These are phyloP conservation scores for Vicia villosa DNA, from an alignment of 306 rosid species.

Conservation along the genomic window DNA sequence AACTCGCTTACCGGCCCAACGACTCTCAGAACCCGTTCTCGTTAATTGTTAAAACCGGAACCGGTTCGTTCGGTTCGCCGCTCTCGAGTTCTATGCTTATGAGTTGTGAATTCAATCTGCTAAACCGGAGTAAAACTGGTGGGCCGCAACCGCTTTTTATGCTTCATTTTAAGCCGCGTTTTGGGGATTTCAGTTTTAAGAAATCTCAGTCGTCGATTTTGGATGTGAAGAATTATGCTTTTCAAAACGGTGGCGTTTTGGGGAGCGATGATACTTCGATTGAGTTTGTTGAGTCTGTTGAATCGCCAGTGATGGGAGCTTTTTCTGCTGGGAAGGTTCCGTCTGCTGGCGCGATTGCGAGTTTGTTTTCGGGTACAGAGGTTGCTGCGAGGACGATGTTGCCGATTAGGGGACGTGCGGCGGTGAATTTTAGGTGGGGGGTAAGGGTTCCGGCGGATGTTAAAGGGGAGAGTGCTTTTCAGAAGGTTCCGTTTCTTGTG, in stretches of 20 bases:
- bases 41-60: constrained; percentile 65
- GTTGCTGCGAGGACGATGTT: constrained; percentile 68
- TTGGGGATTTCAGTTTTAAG: constrained; percentile 86
- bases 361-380: constrained; percentile 63
- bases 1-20: constrained; percentile 69
- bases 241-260: constrained; percentile 23
- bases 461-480: constrained; percentile 43
- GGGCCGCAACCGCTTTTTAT: constrained; percentile 53
- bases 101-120: constrained; percentile 76
- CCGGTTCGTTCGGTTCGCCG: constrained; percentile 81
- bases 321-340: constrained; percentile 48
- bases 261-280: constrained; percentile 30
- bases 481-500: constrained; percentile 72
- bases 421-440: constrained; percentile 78
- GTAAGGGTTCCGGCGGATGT: constrained; percentile 71
- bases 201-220: constrained; percentile 72
- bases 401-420: constrained; percentile 60
- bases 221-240: constrained; percentile 31
- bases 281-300: constrained; percentile 46
- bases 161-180: constrained; percentile 83
- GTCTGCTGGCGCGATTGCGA: constrained; percentile 40
- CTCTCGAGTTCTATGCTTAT: constrained; percentile 64
- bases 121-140: constrained; percentile 6
- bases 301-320: constrained; percentile 44
- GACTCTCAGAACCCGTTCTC: constrained; percentile 74